Evolutionary conservation across 176 grass and related monocot species (phyloP), one percentile per base, ranked within the genome.

Genomic region (Raddia distichophylla): DNA sequence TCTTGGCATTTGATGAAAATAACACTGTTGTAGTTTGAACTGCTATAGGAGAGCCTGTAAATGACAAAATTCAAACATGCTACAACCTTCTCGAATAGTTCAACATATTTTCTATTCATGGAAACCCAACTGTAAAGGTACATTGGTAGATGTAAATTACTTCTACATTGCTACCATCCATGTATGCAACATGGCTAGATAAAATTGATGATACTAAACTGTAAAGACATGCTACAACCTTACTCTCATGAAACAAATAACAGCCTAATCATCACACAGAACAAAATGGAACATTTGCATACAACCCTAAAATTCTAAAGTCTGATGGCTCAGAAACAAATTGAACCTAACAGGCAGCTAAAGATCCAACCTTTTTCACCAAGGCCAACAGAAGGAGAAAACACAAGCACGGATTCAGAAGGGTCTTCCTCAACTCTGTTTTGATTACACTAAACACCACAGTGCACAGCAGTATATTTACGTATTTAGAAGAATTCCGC

Each of bases 321-420:
- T 74, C 68, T 86, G 71, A 64, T 75, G 69, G 51, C 34, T 40
- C 6, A 13, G 13, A 73, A 73, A 44, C 60, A 80, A 63, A 37
- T 3, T 17, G 20, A 72, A 51, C 16, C 20, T 3, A 42, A 64
- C 5, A n/a, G 54, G 8, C 19, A 88, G 66, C 37, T 64, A 51
- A 49, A 74, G 54, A 71, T 22, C 12, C 13, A 17, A 37, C 16
- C 12, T 71, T 44, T 54, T 40, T 27, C 27, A 27, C 27, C 27
- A 1, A 27, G 19, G 32, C 7, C 48, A 54, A 55, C 66, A 46
- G 2, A 35, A 27, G 34, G 5, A 22, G 18, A 15, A n/a, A 4
- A 42, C 16, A 17, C 19, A 10, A 61, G 35, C 57, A 57, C 9
- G 3, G 4, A n/a, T 27, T 7, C 5, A 12, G 0, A 15, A 49